phyloP scores from a whole-genome alignment of 106 monocot genomes.

The Narthecium ossifragum region DNA sequence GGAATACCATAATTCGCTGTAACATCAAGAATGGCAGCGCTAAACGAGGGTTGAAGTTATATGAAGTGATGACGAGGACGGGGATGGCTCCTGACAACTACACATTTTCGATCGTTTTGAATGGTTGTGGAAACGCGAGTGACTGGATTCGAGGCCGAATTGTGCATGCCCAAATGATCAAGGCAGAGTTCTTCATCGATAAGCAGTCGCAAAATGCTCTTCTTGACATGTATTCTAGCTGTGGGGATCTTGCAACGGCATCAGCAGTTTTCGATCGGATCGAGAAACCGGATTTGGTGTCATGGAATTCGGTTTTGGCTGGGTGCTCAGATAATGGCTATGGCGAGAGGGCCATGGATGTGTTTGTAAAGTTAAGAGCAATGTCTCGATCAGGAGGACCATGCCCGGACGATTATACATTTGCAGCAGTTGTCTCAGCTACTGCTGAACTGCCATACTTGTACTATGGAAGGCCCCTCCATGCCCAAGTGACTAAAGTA shows the following conservation, averaged over 20 bases:
- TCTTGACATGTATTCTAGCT: slow-evolving; percentile 52
- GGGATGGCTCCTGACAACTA: slow-evolving; percentile 19
- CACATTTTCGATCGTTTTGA: slow-evolving; percentile 46
- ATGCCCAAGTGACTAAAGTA: slow-evolving; percentile 47
- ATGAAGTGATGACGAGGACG: slow-evolving; percentile 20
- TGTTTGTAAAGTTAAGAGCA: slow-evolving; percentile 25
- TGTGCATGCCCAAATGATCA: slow-evolving; percentile 38
- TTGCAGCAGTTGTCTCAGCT: slow-evolving; percentile 32
- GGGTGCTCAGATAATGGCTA: slow-evolving; percentile 27
- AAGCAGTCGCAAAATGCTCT: slow-evolving; percentile 37
- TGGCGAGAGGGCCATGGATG: slow-evolving; percentile 25
- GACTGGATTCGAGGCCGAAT: slow-evolving; percentile 24
- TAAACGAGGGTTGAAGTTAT: slow-evolving; percentile 18
- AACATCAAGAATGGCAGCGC: slow-evolving; percentile 19
- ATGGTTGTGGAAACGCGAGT: slow-evolving; percentile 29
- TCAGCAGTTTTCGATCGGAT: slow-evolving; percentile 33
- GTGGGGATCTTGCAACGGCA: slow-evolving; percentile 26
- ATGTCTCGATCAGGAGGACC: slow-evolving; percentile 5
- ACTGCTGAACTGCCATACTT: slow-evolving; percentile 35
- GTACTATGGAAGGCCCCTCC: slow-evolving; percentile 62
- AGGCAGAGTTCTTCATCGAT: slow-evolving; percentile 24
- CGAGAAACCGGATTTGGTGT: slow-evolving; percentile 29
- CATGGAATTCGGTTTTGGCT: slow-evolving; percentile 53
- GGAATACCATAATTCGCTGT: slow-evolving; percentile 57
- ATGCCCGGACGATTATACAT: slow-evolving; percentile 49